These are phyloP conservation scores for Pulveroboletus ravenelii DNA, from an alignment of 768 basidiomycete species.

Conservation along the genomic window DNA sequence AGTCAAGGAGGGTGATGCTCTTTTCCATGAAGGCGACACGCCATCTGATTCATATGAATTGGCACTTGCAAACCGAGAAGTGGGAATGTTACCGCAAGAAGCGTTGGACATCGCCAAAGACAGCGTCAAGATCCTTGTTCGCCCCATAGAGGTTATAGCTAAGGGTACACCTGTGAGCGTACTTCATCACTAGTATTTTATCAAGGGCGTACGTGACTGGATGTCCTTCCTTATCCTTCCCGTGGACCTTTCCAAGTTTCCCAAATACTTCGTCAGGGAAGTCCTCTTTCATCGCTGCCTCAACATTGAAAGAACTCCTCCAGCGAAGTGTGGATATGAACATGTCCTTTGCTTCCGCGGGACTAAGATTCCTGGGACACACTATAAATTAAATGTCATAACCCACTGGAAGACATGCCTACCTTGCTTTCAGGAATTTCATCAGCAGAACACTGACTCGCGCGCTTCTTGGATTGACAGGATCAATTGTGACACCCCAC, in stretches of 20 bases:
- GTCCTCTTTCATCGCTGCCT: slow-evolving; percentile 52
- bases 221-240: slow-evolving; percentile 64
- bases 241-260: slow-evolving; percentile 57
- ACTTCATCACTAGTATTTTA: background rate
- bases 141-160: slow-evolving; percentile 82
- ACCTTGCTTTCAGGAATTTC: slow-evolving; percentile 81
- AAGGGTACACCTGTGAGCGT: background rate
- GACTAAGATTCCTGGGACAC: slow-evolving; percentile 45
- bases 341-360: slow-evolving; percentile 57
- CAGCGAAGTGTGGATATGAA: slow-evolving; percentile 64
- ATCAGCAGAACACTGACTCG: slow-evolving; percentile 70
- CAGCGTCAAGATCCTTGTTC: slow-evolving; percentile 56
- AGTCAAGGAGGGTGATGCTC: slow-evolving; percentile 59
- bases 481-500: slow-evolving; percentile 73
- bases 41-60: slow-evolving; percentile 49
- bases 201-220: slow-evolving; percentile 58
- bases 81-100: slow-evolving; percentile 58
- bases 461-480: slow-evolving; percentile 50
- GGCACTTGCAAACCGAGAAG: background rate
- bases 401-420: slow-evolving; percentile 1
- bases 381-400: background rate
- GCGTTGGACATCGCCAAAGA: slow-evolving; percentile 72
- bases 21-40: slow-evolving; percentile 75
- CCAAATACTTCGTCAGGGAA: slow-evolving; percentile 64
- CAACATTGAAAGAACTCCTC: slow-evolving; percentile 63